phyloP scores from a whole-genome alignment of 306 rosid species.

The Inga oerstediana region DNA sequence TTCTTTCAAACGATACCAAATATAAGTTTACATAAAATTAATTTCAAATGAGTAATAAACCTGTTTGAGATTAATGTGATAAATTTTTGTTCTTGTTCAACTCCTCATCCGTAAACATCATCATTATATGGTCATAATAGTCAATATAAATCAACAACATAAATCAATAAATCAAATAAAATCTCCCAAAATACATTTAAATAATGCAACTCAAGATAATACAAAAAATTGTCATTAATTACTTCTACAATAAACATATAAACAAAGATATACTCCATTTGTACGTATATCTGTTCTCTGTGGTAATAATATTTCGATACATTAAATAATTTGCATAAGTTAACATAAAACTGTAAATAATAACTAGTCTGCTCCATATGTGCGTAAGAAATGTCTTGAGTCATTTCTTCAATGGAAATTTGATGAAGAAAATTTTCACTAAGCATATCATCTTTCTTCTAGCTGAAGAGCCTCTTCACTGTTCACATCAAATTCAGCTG shows the following conservation, averaged over 20 bases:
- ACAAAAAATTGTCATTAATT: not conserved
- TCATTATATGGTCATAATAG: not conserved
- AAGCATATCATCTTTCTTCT: not conserved
- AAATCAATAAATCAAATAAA: not conserved
- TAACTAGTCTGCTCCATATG: not conserved
- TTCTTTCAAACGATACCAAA: not conserved
- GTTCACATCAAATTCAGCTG: not conserved
- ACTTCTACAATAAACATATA: not conserved
- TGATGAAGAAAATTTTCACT: not conserved
- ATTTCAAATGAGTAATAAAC: not conserved
- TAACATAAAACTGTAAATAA: not conserved
- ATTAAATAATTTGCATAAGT: not conserved
- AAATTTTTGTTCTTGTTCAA: too few relatives aligned
- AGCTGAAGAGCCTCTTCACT: not conserved
- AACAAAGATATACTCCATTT: not conserved
- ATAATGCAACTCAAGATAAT: not conserved
- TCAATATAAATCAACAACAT: not conserved
- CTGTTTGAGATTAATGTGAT: not conserved
- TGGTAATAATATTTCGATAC: not conserved
- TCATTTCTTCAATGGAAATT: not conserved
- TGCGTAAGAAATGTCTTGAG: too few relatives aligned
- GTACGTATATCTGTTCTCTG: not conserved
- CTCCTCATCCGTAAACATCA: too few relatives aligned
- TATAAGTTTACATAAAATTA: not conserved
- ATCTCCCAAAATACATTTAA: not conserved